Percentiles rank a stretch among this genome's conserved stretches.
Conservation (phyloP, 106 monocot genomes). For the Apostasia shenzhenica region DNA sequence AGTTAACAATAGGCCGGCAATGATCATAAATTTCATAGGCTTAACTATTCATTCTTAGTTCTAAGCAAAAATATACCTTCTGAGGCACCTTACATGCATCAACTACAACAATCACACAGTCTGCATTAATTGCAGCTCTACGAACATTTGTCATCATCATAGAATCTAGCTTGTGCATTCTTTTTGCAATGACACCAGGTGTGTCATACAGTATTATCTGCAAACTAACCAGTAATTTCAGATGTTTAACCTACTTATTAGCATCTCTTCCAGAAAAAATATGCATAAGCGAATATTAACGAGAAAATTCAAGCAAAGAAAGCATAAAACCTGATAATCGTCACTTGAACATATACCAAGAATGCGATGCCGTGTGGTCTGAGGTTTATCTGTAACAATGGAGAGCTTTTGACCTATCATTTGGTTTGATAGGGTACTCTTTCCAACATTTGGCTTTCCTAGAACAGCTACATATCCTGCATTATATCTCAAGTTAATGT, state of each 20-base stretch:
- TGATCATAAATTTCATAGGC: background rate
- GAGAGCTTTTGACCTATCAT: conserved; percentile 97
- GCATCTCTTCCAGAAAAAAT: background rate
- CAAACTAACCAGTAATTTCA: conserved; percentile 50
- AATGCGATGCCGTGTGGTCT: conserved; percentile 91
- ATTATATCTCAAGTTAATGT: conserved; percentile 5
- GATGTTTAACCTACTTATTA: conserved; percentile 8
- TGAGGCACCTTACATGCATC: conserved; percentile 89
- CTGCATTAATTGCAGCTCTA: conserved; percentile 80
- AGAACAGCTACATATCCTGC: conserved; percentile 94
- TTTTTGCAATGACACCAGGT: conserved; percentile 85
- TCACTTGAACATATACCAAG: conserved; percentile 91
- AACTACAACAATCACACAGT: conserved; percentile 84
- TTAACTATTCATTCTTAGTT: background rate
- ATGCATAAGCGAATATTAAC: background rate
- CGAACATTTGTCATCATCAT: conserved; percentile 99
- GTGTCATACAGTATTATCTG: conserved; percentile 99
- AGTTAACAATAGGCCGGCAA: background rate
- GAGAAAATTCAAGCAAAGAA: conserved; percentile 3
- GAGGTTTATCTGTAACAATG: conserved; percentile 98
- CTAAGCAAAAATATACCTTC: conserved; percentile 43
- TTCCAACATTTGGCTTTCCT: conserved; percentile 97
- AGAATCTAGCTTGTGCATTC: conserved; percentile 86
- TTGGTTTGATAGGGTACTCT: conserved; percentile 98
- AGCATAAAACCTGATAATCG: conserved; percentile 82